Conservation (phyloP, 2,329 filamentous ascomycete genomes). For the Penicillium crustosum region DNA sequence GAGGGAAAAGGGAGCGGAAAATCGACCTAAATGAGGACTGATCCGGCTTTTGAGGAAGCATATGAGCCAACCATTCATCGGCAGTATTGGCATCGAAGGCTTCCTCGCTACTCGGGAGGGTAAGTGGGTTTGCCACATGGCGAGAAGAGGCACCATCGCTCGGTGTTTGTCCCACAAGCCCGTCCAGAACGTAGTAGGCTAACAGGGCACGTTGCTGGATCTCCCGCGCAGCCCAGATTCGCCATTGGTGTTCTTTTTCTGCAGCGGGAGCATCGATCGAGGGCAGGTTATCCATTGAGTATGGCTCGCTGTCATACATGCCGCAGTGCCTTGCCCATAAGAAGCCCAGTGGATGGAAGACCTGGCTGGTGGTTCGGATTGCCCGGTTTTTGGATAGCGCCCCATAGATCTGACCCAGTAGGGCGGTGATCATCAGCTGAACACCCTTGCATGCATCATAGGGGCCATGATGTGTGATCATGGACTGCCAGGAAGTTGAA, state of each 20-base stretch:
- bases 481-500: slow-evolving; percentile 48
- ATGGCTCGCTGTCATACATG: slow-evolving; percentile 43
- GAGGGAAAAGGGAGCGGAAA: slow-evolving; percentile 43
- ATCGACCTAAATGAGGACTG: slow-evolving; percentile 44
- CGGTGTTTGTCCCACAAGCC: slow-evolving; percentile 47
- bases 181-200: slow-evolving; percentile 48
- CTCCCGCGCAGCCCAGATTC: slow-evolving; percentile 45
- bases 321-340: slow-evolving; percentile 49
- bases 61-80: slow-evolving; percentile 44
- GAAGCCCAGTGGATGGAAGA: slow-evolving; percentile 47
- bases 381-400: slow-evolving; percentile 45
- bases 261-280: slow-evolving; percentile 29
- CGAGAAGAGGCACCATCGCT: slow-evolving; percentile 45
- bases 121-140: slow-evolving; percentile 45
- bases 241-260: slow-evolving; percentile 46
- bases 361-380: slow-evolving; percentile 47
- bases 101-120: slow-evolving; percentile 43
- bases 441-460: slow-evolving; percentile 48
- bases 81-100: slow-evolving; percentile 43
- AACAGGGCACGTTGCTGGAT: slow-evolving; percentile 48
- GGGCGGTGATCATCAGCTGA: slow-evolving; percentile 46
- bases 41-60: slow-evolving; percentile 33
- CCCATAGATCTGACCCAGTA: slow-evolving; percentile 47
- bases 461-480: slow-evolving; percentile 46
- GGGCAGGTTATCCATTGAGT: slow-evolving; percentile 36